Conservation (phyloP, 768 basidiomycete genomes). For the Atractiella rhizophila region DNA sequence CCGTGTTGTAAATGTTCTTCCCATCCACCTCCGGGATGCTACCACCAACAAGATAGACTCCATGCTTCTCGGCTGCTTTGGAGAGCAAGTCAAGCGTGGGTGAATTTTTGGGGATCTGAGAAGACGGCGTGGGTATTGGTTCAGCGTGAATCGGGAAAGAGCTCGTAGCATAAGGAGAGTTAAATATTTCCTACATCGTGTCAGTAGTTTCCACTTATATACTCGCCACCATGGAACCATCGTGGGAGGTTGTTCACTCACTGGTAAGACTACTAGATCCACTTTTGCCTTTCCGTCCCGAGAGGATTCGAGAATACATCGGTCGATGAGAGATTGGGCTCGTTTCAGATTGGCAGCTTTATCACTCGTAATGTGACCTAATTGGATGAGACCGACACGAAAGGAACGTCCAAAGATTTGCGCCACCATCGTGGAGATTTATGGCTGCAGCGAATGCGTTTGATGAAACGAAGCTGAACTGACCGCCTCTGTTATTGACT, state of each 20-base stretch:
- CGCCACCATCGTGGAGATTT: not conserved
- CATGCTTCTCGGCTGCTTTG: slow-evolving; percentile 45
- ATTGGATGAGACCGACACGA: slow-evolving; percentile 65
- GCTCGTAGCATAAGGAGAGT: slow-evolving; percentile 23
- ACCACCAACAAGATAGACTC: slow-evolving; percentile 86
- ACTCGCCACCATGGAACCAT: not conserved
- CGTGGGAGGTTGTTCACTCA: slow-evolving; percentile 45
- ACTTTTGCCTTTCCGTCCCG: slow-evolving; percentile 33
- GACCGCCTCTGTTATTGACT: no score
- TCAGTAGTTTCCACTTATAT: not conserved
- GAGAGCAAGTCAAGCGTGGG: no score
- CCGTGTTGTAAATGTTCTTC: slow-evolving; percentile 68
- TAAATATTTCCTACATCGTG: slow-evolving; percentile 23
- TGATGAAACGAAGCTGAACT: no score
- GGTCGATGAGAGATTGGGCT: slow-evolving; percentile 39
- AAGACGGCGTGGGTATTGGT: no score
- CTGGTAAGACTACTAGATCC: slow-evolving; percentile 63
- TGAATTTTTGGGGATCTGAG: no score
- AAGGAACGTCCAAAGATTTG: slow-evolving; percentile 28
- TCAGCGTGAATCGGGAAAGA: slow-evolving; percentile 14
- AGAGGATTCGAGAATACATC: slow-evolving; percentile 48
- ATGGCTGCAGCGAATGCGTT: no score
- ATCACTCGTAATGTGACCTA: slow-evolving; percentile 43
- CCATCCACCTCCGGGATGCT: slow-evolving; percentile 65
- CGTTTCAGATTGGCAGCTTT: slow-evolving; percentile 56